Evolutionary conservation across 2,329 filamentous ascomycete genomes (phyloP).

Genomic region (Penicillium occitanis): DNA sequence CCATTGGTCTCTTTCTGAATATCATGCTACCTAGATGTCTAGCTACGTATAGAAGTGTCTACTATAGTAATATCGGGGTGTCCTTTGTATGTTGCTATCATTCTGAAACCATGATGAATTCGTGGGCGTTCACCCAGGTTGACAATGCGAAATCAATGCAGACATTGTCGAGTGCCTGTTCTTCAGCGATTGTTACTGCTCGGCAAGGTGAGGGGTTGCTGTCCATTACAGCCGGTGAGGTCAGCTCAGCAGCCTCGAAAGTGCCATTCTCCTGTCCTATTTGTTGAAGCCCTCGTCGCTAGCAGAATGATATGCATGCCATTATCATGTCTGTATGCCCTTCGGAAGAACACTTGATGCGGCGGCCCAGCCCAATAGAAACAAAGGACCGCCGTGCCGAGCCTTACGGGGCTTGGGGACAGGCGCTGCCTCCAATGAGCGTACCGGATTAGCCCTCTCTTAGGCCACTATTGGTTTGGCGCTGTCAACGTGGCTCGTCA

Average conservation of each 20-base stretch:
- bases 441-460: background rate
- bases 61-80: background rate
- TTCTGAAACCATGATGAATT: background rate
- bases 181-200: background rate
- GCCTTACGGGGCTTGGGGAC: constrained; percentile 16
- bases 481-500: constrained; percentile 28
- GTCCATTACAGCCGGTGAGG: background rate
- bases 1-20: background rate
- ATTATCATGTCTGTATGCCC: background rate
- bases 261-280: background rate
- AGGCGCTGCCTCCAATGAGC: constrained; percentile 23
- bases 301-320: constrained; percentile 8
- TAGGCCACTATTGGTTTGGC: constrained; percentile 22
- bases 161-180: background rate
- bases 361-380: constrained; percentile 15
- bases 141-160: background rate
- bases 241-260: constrained; percentile 4
- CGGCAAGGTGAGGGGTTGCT: background rate
- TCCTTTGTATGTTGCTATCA: background rate
- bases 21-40: background rate
- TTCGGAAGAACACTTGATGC: constrained; percentile 7
- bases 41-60: background rate
- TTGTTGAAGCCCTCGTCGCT: background rate
- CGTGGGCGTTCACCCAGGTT: background rate
- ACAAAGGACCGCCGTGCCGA: constrained; percentile 4